Evolutionary conservation across 257 asterid genomes (phyloP).

Genomic region (Capsicum rhomboideum): DNA sequence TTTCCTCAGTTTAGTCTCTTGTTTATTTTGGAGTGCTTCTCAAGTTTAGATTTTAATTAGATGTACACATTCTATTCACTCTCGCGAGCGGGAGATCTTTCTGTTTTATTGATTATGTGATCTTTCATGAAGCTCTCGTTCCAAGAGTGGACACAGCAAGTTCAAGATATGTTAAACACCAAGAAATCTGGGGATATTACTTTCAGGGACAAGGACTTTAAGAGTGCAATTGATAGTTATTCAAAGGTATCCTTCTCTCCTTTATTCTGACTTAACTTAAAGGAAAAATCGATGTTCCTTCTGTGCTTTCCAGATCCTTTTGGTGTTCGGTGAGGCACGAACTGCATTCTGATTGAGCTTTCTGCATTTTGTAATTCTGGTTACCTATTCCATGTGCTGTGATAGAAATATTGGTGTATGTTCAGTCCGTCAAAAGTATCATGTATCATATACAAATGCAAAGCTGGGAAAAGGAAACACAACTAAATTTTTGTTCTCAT

Average conservation of each 20-base stretch:
- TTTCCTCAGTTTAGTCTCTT: neutral
- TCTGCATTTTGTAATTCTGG: neutral
- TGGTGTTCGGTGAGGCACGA: neutral
- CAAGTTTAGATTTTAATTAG: neutral
- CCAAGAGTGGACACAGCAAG: conserved; percentile 99
- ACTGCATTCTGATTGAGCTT: neutral
- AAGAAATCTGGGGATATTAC: conserved; percentile 89
- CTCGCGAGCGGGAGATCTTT: neutral
- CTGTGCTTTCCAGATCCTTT: neutral
- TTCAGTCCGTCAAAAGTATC: neutral
- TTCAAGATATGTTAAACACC: conserved; percentile 91
- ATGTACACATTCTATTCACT: neutral
- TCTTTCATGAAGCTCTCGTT: conserved; percentile 66
- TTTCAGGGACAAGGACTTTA: conserved; percentile 88
- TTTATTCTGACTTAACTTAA: neutral
- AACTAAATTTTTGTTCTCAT: neutral
- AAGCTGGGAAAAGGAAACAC: neutral
- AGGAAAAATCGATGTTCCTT: neutral
- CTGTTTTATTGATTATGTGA: neutral
- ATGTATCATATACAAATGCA: neutral
- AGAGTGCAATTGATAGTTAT: conserved; percentile 71
- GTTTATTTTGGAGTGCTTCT: neutral
- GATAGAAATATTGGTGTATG: neutral
- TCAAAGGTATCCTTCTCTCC: conserved; percentile 52
- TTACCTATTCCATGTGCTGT: neutral